Percentiles rank a stretch among this genome's conserved stretches.
Evolutionary conservation across 169 alveolate genomes (phyloP).

Genomic region (Plasmodium inui): DNA sequence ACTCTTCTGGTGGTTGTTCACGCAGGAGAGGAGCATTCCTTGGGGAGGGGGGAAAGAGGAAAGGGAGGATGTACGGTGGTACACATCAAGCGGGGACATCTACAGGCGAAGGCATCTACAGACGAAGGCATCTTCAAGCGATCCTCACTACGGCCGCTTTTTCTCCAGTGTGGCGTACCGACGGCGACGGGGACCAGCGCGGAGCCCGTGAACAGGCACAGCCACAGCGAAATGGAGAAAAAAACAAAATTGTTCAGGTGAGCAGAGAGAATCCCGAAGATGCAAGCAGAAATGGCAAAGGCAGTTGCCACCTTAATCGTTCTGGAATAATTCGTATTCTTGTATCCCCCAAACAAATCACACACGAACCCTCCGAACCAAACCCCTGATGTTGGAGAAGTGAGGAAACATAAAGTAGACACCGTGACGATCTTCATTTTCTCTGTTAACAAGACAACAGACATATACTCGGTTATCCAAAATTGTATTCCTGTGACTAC

Average conservation of each 20-base stretch:
- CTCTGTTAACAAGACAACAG: slow-evolving; percentile 82
- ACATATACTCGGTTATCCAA: slow-evolving; percentile 91
- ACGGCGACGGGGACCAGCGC: slow-evolving; percentile 88
- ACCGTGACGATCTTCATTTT: slow-evolving; percentile 84
- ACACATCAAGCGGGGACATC: background rate
- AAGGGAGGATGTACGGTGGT: background rate
- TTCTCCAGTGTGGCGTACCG: slow-evolving; percentile 58
- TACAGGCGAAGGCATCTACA: background rate
- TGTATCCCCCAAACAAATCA: slow-evolving; percentile 87
- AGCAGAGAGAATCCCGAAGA: slow-evolving; percentile 79
- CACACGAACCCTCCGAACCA: slow-evolving; percentile 88
- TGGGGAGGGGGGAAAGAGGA: background rate
- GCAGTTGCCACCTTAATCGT: slow-evolving; percentile 85
- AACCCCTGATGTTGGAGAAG: slow-evolving; percentile 91
- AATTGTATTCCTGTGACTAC: slow-evolving; percentile 91
- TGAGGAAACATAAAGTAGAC: slow-evolving; percentile 82
- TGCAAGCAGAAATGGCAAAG: slow-evolving; percentile 83
- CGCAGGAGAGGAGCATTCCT: slow-evolving; percentile 80
- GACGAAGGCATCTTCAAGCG: background rate
- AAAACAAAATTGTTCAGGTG: slow-evolving; percentile 76
- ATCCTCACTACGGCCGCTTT: background rate
- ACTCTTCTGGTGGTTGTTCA: slow-evolving; percentile 79
- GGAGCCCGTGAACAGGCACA: slow-evolving; percentile 86
- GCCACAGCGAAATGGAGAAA: slow-evolving; percentile 83
- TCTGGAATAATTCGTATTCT: slow-evolving; percentile 82